Percentiles rank a stretch among this genome's conserved stretches.
Evolutionary conservation across 1,284 basidiomycete genomes (phyloP).

Genomic region (Heimioporus punctisporus): DNA sequence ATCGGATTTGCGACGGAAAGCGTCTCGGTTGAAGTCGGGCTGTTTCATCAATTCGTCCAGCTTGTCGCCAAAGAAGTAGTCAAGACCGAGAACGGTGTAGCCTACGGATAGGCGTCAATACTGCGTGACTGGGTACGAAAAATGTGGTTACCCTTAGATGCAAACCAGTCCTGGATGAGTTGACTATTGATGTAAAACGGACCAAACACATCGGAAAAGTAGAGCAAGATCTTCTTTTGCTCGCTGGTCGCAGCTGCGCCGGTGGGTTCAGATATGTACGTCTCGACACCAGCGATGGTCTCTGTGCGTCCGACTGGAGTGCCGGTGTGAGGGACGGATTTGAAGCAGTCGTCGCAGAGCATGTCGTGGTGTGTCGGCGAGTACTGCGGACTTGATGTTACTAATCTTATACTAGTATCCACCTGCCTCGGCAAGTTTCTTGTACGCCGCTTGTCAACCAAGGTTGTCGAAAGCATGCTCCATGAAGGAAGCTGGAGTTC

Average conservation of each 20-base stretch:
- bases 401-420: too few species aligned
- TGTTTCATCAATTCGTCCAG: conserved; percentile 37
- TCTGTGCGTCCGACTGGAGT: conserved; percentile 36
- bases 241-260: conserved; percentile 2
- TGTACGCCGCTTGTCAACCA: too few species aligned
- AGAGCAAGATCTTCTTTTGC: conserved; percentile 48
- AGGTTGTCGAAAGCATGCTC: too few species aligned
- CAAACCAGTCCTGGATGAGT: conserved; percentile 56
- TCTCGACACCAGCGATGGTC: conserved; percentile 47
- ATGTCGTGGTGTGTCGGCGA: conserved; percentile 13
- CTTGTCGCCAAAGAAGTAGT: conserved; percentile 60
- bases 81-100: conserved; percentile 52
- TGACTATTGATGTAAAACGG: conserved; percentile 53
- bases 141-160: conserved; percentile 41
- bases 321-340: conserved; percentile 50
- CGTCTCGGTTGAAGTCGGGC: conserved; percentile 39
- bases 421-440: too few species aligned
- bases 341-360: conserved; percentile 43
- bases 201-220: conserved; percentile 53
- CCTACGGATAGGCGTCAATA: conserved; percentile 33
- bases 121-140: too few species aligned
- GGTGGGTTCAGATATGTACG: conserved; percentile 51
- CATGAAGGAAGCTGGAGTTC: too few species aligned
- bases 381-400: too few species aligned
- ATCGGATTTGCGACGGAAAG: conserved; percentile 42